These are phyloP conservation scores for Phylloporus sp. DNA, from an alignment of 768 basidiomycete species.

Conservation along the genomic window DNA sequence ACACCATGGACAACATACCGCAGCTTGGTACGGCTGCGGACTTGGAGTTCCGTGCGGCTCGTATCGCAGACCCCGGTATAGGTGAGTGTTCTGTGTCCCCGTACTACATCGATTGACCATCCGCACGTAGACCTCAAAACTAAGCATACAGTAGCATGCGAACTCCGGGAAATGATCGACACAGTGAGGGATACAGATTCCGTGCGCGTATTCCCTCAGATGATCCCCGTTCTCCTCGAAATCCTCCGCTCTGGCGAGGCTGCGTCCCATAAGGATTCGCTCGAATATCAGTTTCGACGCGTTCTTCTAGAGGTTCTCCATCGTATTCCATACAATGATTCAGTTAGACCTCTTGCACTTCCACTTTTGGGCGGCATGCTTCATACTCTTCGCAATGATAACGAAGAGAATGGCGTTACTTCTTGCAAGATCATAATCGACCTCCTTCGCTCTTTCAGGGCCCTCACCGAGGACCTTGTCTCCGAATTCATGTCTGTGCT, in stretches of 20 bases:
- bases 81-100: slow-evolving; percentile 37
- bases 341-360: slow-evolving; percentile 61
- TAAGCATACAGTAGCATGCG: slow-evolving; percentile 65
- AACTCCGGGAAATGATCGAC: slow-evolving; percentile 79
- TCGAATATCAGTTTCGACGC: slow-evolving; percentile 80
- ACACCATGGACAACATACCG: slow-evolving; percentile 42
- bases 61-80: slow-evolving; percentile 70
- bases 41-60: slow-evolving; percentile 65
- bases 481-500: slow-evolving; percentile 78
- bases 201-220: slow-evolving; percentile 60
- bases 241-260: slow-evolving; percentile 66
- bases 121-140: slow-evolving; percentile 57
- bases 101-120: neutral
- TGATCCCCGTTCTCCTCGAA: slow-evolving; percentile 70
- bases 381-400: slow-evolving; percentile 79
- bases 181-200: slow-evolving; percentile 72
- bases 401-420: slow-evolving; percentile 90
- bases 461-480: slow-evolving; percentile 66
- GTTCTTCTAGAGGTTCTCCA: slow-evolving; percentile 86
- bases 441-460: slow-evolving; percentile 71
- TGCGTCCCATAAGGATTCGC: slow-evolving; percentile 58
- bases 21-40: slow-evolving; percentile 47
- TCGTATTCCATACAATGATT: slow-evolving; percentile 77
- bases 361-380: slow-evolving; percentile 77
- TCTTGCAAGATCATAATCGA: slow-evolving; percentile 93